phyloP scores from a whole-genome alignment of 192 early-diverging fungal species.

The Podila verticillata region DNA sequence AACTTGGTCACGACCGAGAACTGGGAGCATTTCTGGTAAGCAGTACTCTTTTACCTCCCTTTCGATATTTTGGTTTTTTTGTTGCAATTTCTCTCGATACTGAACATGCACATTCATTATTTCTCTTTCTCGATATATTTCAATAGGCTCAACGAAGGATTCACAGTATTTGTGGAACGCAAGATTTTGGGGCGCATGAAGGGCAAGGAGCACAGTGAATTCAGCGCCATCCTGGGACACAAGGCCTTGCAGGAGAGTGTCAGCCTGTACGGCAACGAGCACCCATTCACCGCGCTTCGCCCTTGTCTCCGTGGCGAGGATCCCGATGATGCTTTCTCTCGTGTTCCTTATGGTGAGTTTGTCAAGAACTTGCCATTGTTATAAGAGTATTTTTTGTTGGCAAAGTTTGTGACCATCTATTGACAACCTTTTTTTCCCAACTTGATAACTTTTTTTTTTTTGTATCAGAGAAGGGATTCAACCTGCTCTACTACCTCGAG shows the following conservation, averaged over 20 bases:
- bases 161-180: slow-evolving; percentile 92
- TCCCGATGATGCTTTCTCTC: slow-evolving; percentile 82
- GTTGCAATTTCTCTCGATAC: too few relatives aligned
- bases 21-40: slow-evolving; percentile 70
- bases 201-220: slow-evolving; percentile 81
- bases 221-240: slow-evolving; percentile 86
- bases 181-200: slow-evolving; percentile 85
- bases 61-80: slow-evolving; percentile 20
- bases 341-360: slow-evolving; percentile 77
- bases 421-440: background rate
- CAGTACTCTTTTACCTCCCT: background rate
- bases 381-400: too few relatives aligned
- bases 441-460: slow-evolving; percentile 20
- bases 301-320: slow-evolving; percentile 78
- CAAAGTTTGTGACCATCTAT: too few relatives aligned
- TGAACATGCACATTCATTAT: too few relatives aligned
- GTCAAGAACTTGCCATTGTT: slow-evolving; percentile 2
- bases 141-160: slow-evolving; percentile 98
- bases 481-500: slow-evolving; percentile 95
- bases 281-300: slow-evolving; percentile 73
- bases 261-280: slow-evolving; percentile 67
- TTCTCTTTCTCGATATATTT: slow-evolving; percentile 63
- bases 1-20: slow-evolving; percentile 85
- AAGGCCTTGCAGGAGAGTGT: slow-evolving; percentile 77
- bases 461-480: slow-evolving; percentile 91